phyloP scores from a whole-genome alignment of 768 basidiomycete species.

The Termitomyces sp. region DNA sequence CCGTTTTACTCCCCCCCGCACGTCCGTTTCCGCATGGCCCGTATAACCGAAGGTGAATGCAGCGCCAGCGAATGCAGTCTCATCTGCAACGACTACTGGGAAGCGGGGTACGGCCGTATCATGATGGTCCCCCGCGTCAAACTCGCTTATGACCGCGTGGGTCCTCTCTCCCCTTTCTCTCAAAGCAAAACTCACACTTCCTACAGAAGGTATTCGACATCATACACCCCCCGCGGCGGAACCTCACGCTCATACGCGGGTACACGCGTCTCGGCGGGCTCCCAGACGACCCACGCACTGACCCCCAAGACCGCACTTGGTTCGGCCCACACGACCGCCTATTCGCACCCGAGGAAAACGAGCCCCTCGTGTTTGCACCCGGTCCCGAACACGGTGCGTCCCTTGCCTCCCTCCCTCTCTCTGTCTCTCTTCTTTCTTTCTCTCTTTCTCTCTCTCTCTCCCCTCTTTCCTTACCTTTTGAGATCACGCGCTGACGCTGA shows the following conservation, averaged over 20 bases:
- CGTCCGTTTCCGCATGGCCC: conserved; percentile 94
- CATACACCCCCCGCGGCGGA: conserved; percentile 85
- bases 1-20: conserved; percentile 92
- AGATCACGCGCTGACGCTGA: too few species aligned
- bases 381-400: conserved; percentile 85
- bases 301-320: conserved; percentile 97
- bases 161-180: conserved; percentile 18
- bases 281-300: conserved; percentile 92
- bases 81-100: conserved; percentile 99
- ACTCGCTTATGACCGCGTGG: conserved; percentile 86
- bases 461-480: too few species aligned
- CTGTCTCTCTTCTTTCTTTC: too few species aligned
- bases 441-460: too few species aligned
- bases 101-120: conserved; percentile 91
- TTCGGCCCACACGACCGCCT: conserved; percentile 95
- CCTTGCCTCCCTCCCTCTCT: neutral
- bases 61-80: conserved; percentile 93
- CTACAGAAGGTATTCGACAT: conserved; percentile 87
- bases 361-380: conserved; percentile 66
- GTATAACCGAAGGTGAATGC: conserved; percentile 83
- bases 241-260: conserved; percentile 93
- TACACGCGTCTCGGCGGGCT: conserved; percentile 94
- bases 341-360: conserved; percentile 85
- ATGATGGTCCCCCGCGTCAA: conserved; percentile 98
- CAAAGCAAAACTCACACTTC: too few species aligned